Evolutionary conservation across 2,329 filamentous ascomycete species (phyloP), one percentile per base, ranked within the genome.

Genomic region (Neofusicoccum laricinum): DNA sequence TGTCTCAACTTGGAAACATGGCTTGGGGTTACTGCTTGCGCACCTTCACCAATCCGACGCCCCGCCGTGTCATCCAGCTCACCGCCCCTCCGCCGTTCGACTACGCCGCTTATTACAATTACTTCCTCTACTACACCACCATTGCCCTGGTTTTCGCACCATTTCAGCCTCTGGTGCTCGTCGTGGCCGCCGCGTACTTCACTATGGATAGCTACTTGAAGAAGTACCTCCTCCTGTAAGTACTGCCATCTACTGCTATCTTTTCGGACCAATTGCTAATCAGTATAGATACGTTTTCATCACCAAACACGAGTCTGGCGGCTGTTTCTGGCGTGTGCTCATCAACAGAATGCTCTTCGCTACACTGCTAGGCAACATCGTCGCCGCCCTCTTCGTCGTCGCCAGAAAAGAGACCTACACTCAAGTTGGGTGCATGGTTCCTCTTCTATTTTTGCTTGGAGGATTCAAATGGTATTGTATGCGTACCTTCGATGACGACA

Each of bases 61-160:
- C 95, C 4, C 86, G 95, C 69, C 90, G 97, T 75, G 82, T 95
- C 69, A 98, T 98, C 69, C 92, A 97, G 76, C 86, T 95, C 72
- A 97, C 93, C 0, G 95, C 95, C 3, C 95, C 95, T 1, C 93
- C 92, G 2, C 83, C 91, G 0, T 97, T 99, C 75, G 93, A 98
- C 70, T 98, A 97, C 73, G 92, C 95, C 65, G 92, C 88, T 70
- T 98, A 98, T 79, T 99, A 97, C 84, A 98, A 97, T 77, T 98
- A 96, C 76, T 97, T 97, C 77, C 82, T 98, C 34, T 99, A 92
- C 79, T 99, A 98, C 79, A 84, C 90, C 25, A 97, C 94, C 0
- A 91, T 98, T 36, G 90, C 92, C 0, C 82, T 99, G 15, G 92
- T 89, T 71, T 97, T 95, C 72, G 88, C 90, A 1, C 87, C 88